Evolutionary conservation across 768 basidiomycete genomes (phyloP), one percentile per base, ranked within the genome.

Genomic region (Tricholoma sp.): DNA sequence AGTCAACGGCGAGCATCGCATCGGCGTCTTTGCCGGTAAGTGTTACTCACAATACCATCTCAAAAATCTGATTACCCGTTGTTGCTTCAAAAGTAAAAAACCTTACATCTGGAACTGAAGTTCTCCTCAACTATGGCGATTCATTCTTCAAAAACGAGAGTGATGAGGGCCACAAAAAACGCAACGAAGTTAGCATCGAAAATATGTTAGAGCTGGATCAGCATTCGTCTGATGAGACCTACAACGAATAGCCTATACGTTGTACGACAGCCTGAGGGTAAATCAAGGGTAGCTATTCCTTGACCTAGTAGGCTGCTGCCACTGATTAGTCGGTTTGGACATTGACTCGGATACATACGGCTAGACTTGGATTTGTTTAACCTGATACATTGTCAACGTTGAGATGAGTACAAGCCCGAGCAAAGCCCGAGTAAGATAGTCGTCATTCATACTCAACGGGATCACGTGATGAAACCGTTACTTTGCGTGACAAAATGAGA

Each of bases 1-100:
- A 34, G 83, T 89, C 3, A 82, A 86, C 56, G 85, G 84, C 2
- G 83, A 88, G 55, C 82, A 86, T 51, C 77, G 86, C 13, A 85
- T 89, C 53, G 85, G 81, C 2, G 71, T 91, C 3, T 84, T 73
- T 54, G 80, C 85, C 2, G 56, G 85, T 85, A 56, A 69, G 80
- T 68, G 4, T 33, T 28, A 39, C 28, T 32, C 34, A 31, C 20
- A 18, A 41, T 15, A 15, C 58, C n/a, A 54, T 56, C 9, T 17
- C 17, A 34, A 32, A 11, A 12, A 58, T 15, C 7, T 55, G 55
- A 11, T 18, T 29, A 28, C 33, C 39, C 51, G 50, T 9, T 13
- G 45, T 56, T 53, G 55, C 52, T 24, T 10, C n/a, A 45, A 9
- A 54, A 84, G 83, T 54, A 10, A 68, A 69, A n/a, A 57, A 65